A percentile compares a stretch with the other conserved stretches of the same genome.
Evolutionary conservation across 2,329 filamentous ascomycete species (phyloP).

Genomic region (Dactylellina cionopaga): DNA sequence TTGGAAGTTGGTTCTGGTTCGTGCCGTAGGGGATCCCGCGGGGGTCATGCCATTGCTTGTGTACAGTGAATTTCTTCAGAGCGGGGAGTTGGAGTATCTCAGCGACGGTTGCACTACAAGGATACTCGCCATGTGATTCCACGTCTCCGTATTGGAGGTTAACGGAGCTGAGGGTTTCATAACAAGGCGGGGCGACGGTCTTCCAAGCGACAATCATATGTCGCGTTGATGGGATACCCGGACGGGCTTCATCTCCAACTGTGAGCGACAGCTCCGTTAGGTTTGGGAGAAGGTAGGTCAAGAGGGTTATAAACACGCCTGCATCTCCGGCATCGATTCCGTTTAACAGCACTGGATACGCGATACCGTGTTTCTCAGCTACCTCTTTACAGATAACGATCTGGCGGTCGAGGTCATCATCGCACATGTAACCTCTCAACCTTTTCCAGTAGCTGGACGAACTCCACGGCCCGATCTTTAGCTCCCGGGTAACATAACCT

Average conservation of each 20-base stretch:
- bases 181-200: conserved; percentile 29
- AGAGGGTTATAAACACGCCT: conserved; percentile 19
- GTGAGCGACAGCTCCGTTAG: conserved; percentile 37
- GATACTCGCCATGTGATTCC: conserved; percentile 28
- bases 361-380: conserved; percentile 28
- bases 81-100: conserved; percentile 34
- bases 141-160: conserved; percentile 38
- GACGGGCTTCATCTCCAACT: conserved; percentile 15
- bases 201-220: conserved; percentile 49
- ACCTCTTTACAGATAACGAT: conserved; percentile 28
- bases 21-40: conserved; percentile 9
- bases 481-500: conserved; percentile 40
- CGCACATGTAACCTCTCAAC: conserved; percentile 35
- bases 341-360: conserved; percentile 34
- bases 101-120: conserved; percentile 14
- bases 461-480: conserved; percentile 35
- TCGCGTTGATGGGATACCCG: conserved; percentile 33
- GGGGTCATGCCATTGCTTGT: conserved; percentile 30
- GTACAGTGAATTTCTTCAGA: conserved; percentile 32
- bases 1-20: conserved; percentile 14
- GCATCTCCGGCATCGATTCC: conserved; percentile 35
- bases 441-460: conserved; percentile 33
- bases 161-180: conserved; percentile 23
- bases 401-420: conserved; percentile 26
- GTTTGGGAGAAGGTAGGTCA: conserved; percentile 40